Conservation (phyloP, 495 filamentous ascomycete species). For the Aspergillus mulundensis region DNA sequence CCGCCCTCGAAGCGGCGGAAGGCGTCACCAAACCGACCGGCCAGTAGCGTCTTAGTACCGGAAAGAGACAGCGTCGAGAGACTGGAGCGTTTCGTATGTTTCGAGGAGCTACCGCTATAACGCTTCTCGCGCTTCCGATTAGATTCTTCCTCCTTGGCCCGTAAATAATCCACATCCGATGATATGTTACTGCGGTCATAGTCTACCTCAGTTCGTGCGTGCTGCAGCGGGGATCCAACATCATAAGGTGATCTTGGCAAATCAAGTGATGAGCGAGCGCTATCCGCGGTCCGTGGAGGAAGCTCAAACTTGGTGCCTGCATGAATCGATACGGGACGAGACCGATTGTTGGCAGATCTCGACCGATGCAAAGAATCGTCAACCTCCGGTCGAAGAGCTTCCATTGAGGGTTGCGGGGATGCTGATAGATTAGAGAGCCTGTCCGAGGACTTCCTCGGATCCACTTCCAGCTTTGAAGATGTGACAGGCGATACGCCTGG, state of each 20-base stretch:
- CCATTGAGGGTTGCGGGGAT: slow-evolving; percentile 75
- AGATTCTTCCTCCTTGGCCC: slow-evolving; percentile 69
- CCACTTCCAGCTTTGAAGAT: slow-evolving; percentile 37
- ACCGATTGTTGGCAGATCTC: slow-evolving; percentile 59
- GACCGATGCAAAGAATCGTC: slow-evolving; percentile 55
- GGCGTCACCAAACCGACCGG: slow-evolving; percentile 90
- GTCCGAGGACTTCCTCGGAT: slow-evolving; percentile 48
- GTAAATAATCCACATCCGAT: slow-evolving; percentile 85
- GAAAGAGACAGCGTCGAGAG: slow-evolving; percentile 70
- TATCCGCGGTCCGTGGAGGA: slow-evolving; percentile 59
- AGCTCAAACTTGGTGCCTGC: slow-evolving; percentile 74
- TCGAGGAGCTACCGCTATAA: slow-evolving; percentile 48
- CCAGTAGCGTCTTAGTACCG: slow-evolving; percentile 80
- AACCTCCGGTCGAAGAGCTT: slow-evolving; percentile 62
- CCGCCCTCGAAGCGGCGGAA: slow-evolving; percentile 85
- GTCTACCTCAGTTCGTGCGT: slow-evolving; percentile 37
- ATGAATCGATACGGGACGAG: slow-evolving; percentile 71
- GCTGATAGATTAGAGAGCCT: slow-evolving; percentile 50
- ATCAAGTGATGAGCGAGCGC: slow-evolving; percentile 37
- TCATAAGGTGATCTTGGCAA: slow-evolving; percentile 35
- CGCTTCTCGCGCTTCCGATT: slow-evolving; percentile 68
- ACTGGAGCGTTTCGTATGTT: slow-evolving; percentile 77
- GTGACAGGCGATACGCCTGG: slow-evolving; percentile 32
- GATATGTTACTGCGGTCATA: slow-evolving; percentile 57
- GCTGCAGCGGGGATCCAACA: slow-evolving; percentile 32